Evolutionary conservation across 805 yeast species (phyloP), one percentile per base, ranked within the genome.

Genomic region (Saccharomyces mikatae): DNA sequence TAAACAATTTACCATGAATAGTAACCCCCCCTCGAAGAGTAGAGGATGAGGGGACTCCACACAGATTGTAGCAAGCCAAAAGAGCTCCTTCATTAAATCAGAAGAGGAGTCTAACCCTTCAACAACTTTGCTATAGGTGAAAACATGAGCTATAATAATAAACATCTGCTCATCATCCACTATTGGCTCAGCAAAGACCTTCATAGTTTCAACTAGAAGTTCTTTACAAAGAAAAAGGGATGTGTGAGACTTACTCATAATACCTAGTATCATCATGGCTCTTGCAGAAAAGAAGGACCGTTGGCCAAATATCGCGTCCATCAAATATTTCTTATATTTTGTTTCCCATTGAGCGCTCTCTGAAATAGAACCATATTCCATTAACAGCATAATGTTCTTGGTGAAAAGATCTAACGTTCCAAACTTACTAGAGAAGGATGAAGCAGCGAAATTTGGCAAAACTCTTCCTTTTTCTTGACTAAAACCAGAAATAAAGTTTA

Each of bases 181-280:
- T 13, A 67, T 67, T 8, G 68, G 66, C 47, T 65, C 61, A 2
- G 69, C 69, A n/a, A 69, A 53, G 3, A 77, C 65, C 29, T 68
- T 70, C 51, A 70, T 59, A 0, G 67, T 61, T 44, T 62, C 65
- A 1, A 48, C 48, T 17, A 66, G 56, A 26, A 67, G 48, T 30
- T 59, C 62, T 41, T 54, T 60, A 24, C 76, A 79, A 60, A 71
- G 60, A n/a, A 75, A 74, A 61, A 83, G 87, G 51, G 80, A 79
- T 17, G 84, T 78, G 24, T 89, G 89, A 13, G 74, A 70, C 55
- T 79, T 80, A 0, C 87, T 76, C 49, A 88, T 67, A 41, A 84
- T 79, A 32, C 95, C 92, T 17, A 87, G 75, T 9, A 86, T 77
- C 52, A 87, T 70, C 55, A 84, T 70, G 1, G 89, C 87, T 55